phyloP scores from a whole-genome alignment of 1,139 yeast species.

The Yamadazyma spencermartinsiae region DNA sequence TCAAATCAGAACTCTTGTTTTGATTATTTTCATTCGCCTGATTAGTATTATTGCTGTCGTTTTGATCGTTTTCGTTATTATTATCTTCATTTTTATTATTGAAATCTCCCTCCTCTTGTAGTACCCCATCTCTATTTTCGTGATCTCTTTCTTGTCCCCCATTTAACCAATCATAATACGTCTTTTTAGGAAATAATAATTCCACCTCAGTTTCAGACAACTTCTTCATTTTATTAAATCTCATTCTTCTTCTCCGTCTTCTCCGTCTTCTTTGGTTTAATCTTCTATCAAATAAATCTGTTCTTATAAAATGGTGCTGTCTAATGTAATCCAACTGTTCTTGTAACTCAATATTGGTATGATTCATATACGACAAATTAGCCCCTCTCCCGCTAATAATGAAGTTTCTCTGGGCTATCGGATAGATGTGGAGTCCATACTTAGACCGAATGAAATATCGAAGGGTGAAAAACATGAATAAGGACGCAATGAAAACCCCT shows the following conservation, averaged over 20 bases:
- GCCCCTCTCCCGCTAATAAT: constrained; percentile 10
- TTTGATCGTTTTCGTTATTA: constrained; percentile 8
- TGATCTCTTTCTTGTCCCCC: constrained; percentile 52
- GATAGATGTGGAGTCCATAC: constrained; percentile 54
- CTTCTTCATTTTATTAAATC: constrained; percentile 51
- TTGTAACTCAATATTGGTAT: constrained; percentile 30
- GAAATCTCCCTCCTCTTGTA: constrained; percentile 33
- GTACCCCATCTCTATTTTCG: constrained; percentile 33
- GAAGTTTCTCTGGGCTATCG: constrained; percentile 29
- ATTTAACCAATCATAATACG: constrained; percentile 61
- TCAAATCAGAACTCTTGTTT: constrained; percentile 1
- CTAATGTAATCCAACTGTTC: constrained; percentile 39
- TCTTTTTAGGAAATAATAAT: constrained; percentile 61
- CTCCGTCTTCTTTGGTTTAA: constrained; percentile 22
- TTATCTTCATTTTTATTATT: constrained; percentile 5
- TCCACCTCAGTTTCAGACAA: constrained; percentile 64
- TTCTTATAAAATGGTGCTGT: constrained; percentile 30
- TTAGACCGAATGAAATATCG: constrained; percentile 58
- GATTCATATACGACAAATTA: constrained; percentile 12
- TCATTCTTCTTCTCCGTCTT: constrained; percentile 37
- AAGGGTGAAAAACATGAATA: constrained; percentile 58
- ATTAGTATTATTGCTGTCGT: constrained; percentile 5
- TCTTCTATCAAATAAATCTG: constrained; percentile 32
- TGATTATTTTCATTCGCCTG: neutral
- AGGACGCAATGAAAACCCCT: constrained; percentile 56